Evolutionary conservation across 1,284 basidiomycete genomes (phyloP), one percentile per base, ranked within the genome.

Genomic region (Fereydounia khargensis): DNA sequence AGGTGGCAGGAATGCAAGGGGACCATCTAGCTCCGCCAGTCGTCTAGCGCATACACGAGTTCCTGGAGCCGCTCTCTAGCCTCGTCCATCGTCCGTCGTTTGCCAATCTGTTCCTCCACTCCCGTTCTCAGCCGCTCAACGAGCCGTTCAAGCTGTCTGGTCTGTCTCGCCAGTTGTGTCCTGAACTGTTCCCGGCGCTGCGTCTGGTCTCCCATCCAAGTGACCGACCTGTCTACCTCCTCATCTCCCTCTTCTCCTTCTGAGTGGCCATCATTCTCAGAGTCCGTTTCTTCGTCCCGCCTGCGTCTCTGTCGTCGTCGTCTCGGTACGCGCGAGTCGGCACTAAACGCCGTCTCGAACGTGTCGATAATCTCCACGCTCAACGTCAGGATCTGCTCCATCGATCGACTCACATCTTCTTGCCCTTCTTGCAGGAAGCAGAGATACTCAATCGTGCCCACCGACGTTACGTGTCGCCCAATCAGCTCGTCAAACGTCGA

Each of bases 61-160:
- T 44, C 47, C 23, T 60, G 57, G 48, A 47, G 55, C 23, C 47
- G 43, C 27, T 43, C 39, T 11, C 57, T 5, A 11, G 4, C 28
- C 28, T 30, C 28, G 25, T 3, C 19, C 25, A 13, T 48, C 24
- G 36, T 55, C 45, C 44, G 25, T 14, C 8, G 45, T 41, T 25
- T 47, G 6, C 42, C 57, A 20, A 60, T 55, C 48, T 60, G 57
- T n/a, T 48, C 47, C 18, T 60, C 52, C 19, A 60, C 35, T 11
- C 42, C 35, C 28, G 49, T 22, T 25, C 48, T 60, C 38, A 60
- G 48, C 36, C 42, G 40, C n/a, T 55, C 57, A 1, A 52, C 39
- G 13, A 60, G 42, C 18, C 44, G 28, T 20, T 27, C 16, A 5
- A 60, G 44, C n/a, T 40, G 35, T 31, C 40, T 60, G 40, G 47